phyloP scores from a whole-genome alignment of 2,329 filamentous ascomycete genomes.

The Arthrobotrys pseudoclavata region DNA sequence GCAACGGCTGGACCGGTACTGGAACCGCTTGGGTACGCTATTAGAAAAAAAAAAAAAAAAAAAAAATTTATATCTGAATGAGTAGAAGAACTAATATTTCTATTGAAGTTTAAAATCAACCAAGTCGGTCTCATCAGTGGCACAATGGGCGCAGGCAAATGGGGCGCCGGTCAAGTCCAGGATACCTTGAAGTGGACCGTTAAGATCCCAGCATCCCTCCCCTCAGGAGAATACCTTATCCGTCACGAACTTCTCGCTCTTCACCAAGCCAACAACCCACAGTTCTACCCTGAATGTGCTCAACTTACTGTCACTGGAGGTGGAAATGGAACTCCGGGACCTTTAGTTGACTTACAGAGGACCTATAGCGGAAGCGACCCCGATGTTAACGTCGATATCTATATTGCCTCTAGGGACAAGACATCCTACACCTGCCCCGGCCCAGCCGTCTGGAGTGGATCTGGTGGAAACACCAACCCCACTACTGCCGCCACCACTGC shows the following conservation, averaged over 20 bases:
- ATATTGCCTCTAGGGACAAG: slow-evolving; percentile 65
- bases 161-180: slow-evolving; percentile 69
- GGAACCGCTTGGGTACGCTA: slow-evolving; percentile 67
- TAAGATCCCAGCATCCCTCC: slow-evolving; percentile 70
- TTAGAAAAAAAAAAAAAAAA: neutral
- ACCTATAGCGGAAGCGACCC: slow-evolving; percentile 60
- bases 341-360: slow-evolving; percentile 68
- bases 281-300: slow-evolving; percentile 73
- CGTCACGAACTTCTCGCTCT: slow-evolving; percentile 73
- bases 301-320: slow-evolving; percentile 70
- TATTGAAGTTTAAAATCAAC: slow-evolving; percentile 72
- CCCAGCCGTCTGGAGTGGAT: slow-evolving; percentile 69
- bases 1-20: slow-evolving; percentile 68
- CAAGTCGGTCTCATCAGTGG: slow-evolving; percentile 70
- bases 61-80: neutral
- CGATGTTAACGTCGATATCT: slow-evolving; percentile 68
- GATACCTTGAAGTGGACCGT: slow-evolving; percentile 69
- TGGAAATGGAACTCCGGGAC: slow-evolving; percentile 68
- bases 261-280: slow-evolving; percentile 70
- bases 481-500: slow-evolving; percentile 7
- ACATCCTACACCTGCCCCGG: slow-evolving; percentile 70
- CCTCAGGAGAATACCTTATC: slow-evolving; percentile 72
- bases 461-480: slow-evolving; percentile 11
- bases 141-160: slow-evolving; percentile 68
- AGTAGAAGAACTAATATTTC: neutral